phyloP scores from a whole-genome alignment of 2,329 filamentous ascomycete species.

The Colletotrichum falcatum region DNA sequence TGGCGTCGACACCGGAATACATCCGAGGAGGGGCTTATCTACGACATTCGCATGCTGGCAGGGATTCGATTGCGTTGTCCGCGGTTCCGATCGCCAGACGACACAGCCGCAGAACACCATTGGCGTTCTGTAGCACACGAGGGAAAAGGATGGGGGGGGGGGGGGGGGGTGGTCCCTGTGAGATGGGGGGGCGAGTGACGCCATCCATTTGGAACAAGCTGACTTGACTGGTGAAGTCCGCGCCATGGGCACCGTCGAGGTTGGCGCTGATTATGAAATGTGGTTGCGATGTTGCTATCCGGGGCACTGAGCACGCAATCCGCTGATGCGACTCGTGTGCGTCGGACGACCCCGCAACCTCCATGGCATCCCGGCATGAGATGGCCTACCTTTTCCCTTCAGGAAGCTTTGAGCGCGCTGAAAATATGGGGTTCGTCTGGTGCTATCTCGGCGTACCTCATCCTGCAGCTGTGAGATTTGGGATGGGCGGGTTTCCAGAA shows the following conservation, averaged over 20 bases:
- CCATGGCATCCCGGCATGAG: slow-evolving; percentile 1
- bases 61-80: slow-evolving; percentile 61
- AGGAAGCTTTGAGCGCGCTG: not conserved
- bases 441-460: not conserved
- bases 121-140: slow-evolving; percentile 12
- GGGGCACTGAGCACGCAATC: slow-evolving; percentile 37
- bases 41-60: slow-evolving; percentile 53
- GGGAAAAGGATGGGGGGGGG: slow-evolving; percentile 20
- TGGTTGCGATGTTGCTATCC: slow-evolving; percentile 37
- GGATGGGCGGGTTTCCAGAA: not conserved
- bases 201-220: slow-evolving; percentile 19
- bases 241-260: not conserved
- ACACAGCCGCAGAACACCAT: slow-evolving; percentile 1
- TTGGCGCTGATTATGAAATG: slow-evolving; percentile 31
- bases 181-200: slow-evolving; percentile 33
- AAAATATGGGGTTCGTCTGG: not conserved
- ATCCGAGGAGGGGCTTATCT: slow-evolving; percentile 29
- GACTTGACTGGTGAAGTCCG: slow-evolving; percentile 5
- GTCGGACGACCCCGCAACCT: slow-evolving; percentile 29
- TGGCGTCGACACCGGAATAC: slow-evolving; percentile 5
- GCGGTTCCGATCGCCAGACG: slow-evolving; percentile 16
- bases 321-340: slow-evolving; percentile 18
- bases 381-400: not conserved
- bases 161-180: not conserved
- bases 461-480: not conserved